phyloP scores from a whole-genome alignment of 345 rosid genomes.

The Sonneratia caseolaris region DNA sequence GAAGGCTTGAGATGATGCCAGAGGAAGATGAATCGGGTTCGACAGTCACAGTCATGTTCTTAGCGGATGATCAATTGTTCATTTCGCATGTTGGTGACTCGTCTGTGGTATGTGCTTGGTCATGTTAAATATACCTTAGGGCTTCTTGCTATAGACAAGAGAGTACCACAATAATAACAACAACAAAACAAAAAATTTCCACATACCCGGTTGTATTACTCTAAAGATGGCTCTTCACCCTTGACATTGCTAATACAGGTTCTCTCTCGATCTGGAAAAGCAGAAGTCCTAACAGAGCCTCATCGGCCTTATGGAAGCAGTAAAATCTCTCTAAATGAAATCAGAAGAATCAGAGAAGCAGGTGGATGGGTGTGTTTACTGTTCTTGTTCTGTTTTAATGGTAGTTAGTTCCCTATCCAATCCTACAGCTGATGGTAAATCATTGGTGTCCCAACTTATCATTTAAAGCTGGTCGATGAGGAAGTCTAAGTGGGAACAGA shows the following conservation, averaged over 20 bases:
- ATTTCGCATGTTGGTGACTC: constrained; percentile 90
- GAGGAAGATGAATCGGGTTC: constrained; percentile 81
- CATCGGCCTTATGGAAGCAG: constrained; percentile 88
- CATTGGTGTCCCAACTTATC: background rate
- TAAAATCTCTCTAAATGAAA: constrained; percentile 56
- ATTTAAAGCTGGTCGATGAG: background rate
- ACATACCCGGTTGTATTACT: background rate
- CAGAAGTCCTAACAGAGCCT: constrained; percentile 54
- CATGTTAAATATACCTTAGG: background rate
- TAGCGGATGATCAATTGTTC: constrained; percentile 42
- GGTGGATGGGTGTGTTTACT: constrained; percentile 97
- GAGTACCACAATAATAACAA: background rate
- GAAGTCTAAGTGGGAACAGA: too few relatives aligned
- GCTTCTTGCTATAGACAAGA: background rate
- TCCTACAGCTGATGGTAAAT: background rate
- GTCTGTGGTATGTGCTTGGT: constrained; percentile 40
- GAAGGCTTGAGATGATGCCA: constrained; percentile 54
- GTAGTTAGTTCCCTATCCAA: background rate
- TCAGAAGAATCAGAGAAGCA: constrained; percentile 91
- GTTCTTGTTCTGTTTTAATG: constrained; percentile 13
- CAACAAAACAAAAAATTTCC: background rate
- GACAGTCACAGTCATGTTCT: constrained; percentile 67
- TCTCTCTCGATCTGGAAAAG: constrained; percentile 67
- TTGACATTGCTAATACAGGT: constrained; percentile 36
- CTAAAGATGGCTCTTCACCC: background rate